These are phyloP conservation scores for Suillus spraguei DNA, from an alignment of 768 basidiomycete genomes.

Conservation along the genomic window DNA sequence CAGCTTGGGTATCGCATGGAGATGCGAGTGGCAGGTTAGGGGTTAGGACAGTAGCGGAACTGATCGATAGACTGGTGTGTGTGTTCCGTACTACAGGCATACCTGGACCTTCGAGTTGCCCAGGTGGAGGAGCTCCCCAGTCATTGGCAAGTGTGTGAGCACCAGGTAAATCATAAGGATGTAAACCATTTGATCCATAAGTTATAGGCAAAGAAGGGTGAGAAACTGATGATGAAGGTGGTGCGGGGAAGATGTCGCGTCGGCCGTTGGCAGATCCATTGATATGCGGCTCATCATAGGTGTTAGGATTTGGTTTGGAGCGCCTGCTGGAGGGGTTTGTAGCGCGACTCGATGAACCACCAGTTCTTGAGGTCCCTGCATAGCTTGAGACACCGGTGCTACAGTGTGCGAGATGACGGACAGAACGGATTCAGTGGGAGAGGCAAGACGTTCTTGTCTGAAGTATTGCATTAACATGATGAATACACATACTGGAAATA, in stretches of 20 bases:
- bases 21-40: slow-evolving; percentile 27
- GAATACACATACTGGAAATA: background rate
- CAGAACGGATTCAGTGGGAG: slow-evolving; percentile 73
- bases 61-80: slow-evolving; percentile 25
- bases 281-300: slow-evolving; percentile 45
- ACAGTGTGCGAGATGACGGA: slow-evolving; percentile 71
- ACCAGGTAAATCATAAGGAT: slow-evolving; percentile 42
- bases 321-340: slow-evolving; percentile 44
- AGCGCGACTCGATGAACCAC: slow-evolving; percentile 34
- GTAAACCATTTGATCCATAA: slow-evolving; percentile 38
- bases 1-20: slow-evolving; percentile 35
- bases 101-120: slow-evolving; percentile 74
- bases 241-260: slow-evolving; percentile 48
- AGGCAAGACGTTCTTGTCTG: slow-evolving; percentile 66
- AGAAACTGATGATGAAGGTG: slow-evolving; percentile 48
- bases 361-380: slow-evolving; percentile 28
- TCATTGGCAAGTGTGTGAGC: slow-evolving; percentile 41
- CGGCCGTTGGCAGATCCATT: slow-evolving; percentile 37
- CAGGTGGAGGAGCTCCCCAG: slow-evolving; percentile 53
- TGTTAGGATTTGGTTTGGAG: slow-evolving; percentile 38
- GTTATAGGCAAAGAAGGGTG: slow-evolving; percentile 60
- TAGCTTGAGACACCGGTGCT: slow-evolving; percentile 35
- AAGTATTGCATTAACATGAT: slow-evolving; percentile 10
- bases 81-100: slow-evolving; percentile 66
- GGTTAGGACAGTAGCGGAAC: slow-evolving; percentile 26